Evolutionary conservation across 1,284 basidiomycete species (phyloP).

Genomic region (Wallemia mellicola): DNA sequence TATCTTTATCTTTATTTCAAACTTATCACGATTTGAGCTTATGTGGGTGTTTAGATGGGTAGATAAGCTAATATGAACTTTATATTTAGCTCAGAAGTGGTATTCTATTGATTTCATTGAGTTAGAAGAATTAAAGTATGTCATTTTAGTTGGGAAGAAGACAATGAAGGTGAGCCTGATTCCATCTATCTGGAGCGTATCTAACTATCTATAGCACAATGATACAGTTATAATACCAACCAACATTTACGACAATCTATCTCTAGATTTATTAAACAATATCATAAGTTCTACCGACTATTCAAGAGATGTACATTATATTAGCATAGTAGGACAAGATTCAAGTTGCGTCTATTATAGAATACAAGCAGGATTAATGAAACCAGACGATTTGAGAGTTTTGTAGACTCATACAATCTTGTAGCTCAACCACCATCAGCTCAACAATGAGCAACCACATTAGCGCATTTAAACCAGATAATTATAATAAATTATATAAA

Average conservation of each 20-base stretch:
- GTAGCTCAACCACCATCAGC: background rate
- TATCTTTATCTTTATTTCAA: background rate
- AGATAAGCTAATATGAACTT: no score
- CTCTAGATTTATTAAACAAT: background rate
- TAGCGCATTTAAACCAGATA: constrained; percentile 5
- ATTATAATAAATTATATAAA: background rate
- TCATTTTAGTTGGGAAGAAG: background rate
- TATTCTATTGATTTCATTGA: background rate
- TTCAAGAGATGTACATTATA: background rate
- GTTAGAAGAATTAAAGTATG: background rate
- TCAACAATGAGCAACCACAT: no score
- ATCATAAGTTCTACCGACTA: background rate
- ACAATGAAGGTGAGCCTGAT: background rate
- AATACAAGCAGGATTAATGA: background rate
- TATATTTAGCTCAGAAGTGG: background rate
- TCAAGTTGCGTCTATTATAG: background rate
- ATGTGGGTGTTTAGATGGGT: no score
- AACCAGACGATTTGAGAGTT: background rate
- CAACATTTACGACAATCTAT: background rate
- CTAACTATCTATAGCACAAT: background rate
- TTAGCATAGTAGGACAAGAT: background rate
- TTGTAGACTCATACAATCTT: background rate
- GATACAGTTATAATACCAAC: background rate
- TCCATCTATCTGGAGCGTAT: background rate
- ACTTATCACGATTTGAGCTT: background rate